phyloP scores from a whole-genome alignment of 768 basidiomycete species.

The Russula virescens region DNA sequence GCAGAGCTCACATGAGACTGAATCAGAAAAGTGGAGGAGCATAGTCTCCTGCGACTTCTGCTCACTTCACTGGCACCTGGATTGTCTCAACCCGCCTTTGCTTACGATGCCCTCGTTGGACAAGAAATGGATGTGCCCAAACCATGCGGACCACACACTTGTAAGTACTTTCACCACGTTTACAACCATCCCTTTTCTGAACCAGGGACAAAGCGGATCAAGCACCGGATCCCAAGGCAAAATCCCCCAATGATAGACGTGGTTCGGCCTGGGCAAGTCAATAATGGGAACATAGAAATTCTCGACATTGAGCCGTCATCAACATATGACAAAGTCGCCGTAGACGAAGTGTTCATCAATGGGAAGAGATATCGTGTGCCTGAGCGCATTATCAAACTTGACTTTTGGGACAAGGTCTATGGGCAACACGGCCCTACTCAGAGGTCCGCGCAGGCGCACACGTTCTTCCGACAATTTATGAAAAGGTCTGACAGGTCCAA shows the following conservation, averaged over 20 bases:
- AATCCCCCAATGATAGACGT: slow-evolving; percentile 66
- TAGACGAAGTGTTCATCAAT: slow-evolving; percentile 83
- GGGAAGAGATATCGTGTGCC: slow-evolving; percentile 90
- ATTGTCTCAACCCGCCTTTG: slow-evolving; percentile 90
- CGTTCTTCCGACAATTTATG: not conserved
- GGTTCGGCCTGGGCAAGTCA: slow-evolving; percentile 62
- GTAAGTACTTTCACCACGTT: slow-evolving; percentile 43
- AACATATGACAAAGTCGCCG: slow-evolving; percentile 43
- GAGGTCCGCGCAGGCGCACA: slow-evolving; percentile 4
- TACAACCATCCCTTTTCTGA: slow-evolving; percentile 15
- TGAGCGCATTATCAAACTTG: slow-evolving; percentile 83
- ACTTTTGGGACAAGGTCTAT: slow-evolving; percentile 86
- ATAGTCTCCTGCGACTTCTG: slow-evolving; percentile 97
- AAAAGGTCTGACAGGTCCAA: slow-evolving; percentile 9
- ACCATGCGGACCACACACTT: slow-evolving; percentile 82
- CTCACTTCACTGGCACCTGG: slow-evolving; percentile 91
- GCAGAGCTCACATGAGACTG: slow-evolving; percentile 36
- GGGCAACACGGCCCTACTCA: slow-evolving; percentile 3
- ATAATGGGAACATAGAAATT: slow-evolving; percentile 91
- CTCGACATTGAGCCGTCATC: slow-evolving; percentile 58
- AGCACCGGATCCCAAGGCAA: slow-evolving; percentile 73
- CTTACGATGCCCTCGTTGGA: slow-evolving; percentile 76
- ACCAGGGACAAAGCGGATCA: slow-evolving; percentile 52
- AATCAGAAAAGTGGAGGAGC: slow-evolving; percentile 53
- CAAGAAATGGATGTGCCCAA: slow-evolving; percentile 99